Base-by-base conservation (phyloP, 176 grass and related monocot genomes). In the Oryza rufipogon region DNA sequence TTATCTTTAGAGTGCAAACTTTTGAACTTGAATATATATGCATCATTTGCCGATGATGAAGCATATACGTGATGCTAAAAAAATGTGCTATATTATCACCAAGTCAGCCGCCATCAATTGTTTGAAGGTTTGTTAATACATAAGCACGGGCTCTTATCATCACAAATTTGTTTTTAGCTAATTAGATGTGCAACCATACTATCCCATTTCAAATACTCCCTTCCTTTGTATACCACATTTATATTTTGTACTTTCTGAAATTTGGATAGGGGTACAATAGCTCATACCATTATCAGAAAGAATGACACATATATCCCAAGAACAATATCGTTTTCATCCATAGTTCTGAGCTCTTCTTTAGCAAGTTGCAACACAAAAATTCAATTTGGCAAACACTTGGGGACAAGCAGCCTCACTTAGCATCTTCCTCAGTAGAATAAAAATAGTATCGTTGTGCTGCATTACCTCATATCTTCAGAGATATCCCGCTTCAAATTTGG, bases 381-480 rank as follows among this genome's bases (percentile, higher is more conserved):
- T 66, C 16, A 15, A 34, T 83, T 23, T 38, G 32, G 81, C 0
- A 25, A 54, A 41, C 20, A 58, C 6, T 15, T 10, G 61, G 38
- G 51, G 6, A 32, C 9, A 45, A 6, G 11, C 25, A 71, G 16
- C 23, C 38, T 49, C 47, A 15, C 47, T 49, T 16, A 52, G 15
- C 49, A 6, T 16, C 15, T 52, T 75, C 10, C 23, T 30, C 65
- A 12, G 17, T 65, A 75, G 28, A 58, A 74, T 11, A 15, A 67
- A 13, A 22, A 71, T 23, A n/a, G 15, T 3, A 1, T 70, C 48
- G 47, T 71, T 33, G n/a, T 44, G 41, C 32, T 84, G 26, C 30
- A 65, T 77, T 78, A 64, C 30, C 34, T 84, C 2, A 65, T 73
- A 86, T 82, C 65, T 77, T 75, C 39, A 22, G 82, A 80, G 70